phyloP scores from a whole-genome alignment of 345 rosid species.

The Chamaenerion angustifolium region DNA sequence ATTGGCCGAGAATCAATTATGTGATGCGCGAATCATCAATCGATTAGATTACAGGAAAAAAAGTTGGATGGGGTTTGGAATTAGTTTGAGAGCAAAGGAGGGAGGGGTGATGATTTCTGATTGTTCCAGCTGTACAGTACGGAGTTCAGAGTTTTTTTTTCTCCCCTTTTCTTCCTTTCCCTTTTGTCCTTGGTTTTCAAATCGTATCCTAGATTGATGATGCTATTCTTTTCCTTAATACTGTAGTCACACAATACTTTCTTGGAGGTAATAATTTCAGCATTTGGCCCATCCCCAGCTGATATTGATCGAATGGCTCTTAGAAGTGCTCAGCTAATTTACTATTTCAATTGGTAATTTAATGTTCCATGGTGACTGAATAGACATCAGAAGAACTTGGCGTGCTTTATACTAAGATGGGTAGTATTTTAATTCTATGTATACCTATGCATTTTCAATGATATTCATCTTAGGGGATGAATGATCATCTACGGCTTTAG shows the following conservation, averaged over 20 bases:
- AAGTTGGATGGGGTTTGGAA: constrained; percentile 13
- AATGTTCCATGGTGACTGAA: background rate
- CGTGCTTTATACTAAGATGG: too few relatives aligned
- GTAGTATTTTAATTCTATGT: too few relatives aligned
- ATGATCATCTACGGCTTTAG: background rate
- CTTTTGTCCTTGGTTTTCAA: constrained; percentile 14
- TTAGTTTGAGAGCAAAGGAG: constrained; percentile 4
- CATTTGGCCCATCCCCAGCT: too few relatives aligned
- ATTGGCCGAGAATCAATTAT: constrained; percentile 19
- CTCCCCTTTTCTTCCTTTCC: constrained; percentile 13
- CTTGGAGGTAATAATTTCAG: background rate
- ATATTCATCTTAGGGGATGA: too few relatives aligned
- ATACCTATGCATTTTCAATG: too few relatives aligned
- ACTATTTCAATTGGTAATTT: background rate
- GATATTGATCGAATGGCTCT: too few relatives aligned
- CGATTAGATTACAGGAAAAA: constrained; percentile 2
- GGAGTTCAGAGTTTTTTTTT: constrained; percentile 10
- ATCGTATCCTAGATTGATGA: constrained; percentile 15
- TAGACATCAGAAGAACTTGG: too few relatives aligned
- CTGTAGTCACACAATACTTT: constrained; percentile 15
- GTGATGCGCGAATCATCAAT: constrained; percentile 4
- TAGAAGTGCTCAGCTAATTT: background rate
- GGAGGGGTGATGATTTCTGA: constrained; percentile 10
- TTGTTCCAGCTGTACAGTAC: constrained; percentile 34
- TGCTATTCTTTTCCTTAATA: constrained; percentile 10